These are phyloP conservation scores for Quillaja saponaria DNA, from an alignment of 306 rosid species.

Conservation along the genomic window DNA sequence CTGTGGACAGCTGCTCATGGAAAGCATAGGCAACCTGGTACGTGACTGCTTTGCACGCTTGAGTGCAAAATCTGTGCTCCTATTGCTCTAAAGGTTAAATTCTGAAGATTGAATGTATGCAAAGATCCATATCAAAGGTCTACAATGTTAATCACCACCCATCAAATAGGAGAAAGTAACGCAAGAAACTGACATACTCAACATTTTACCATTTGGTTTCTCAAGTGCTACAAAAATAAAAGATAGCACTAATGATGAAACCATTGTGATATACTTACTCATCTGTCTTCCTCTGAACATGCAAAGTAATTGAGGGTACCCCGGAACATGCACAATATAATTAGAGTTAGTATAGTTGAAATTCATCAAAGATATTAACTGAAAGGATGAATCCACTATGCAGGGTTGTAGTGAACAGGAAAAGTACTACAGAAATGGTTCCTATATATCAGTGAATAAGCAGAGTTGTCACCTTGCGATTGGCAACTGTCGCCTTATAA, in stretches of 20 bases:
- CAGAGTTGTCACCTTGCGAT: conserved; percentile 72
- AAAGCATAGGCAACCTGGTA: too few relatives aligned
- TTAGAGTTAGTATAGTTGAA: conserved; percentile 41
- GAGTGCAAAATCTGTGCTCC: too few relatives aligned
- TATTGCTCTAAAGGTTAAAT: too few relatives aligned
- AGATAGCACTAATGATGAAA: conserved; percentile 19
- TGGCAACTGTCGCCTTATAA: conserved; percentile 95
- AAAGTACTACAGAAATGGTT: conserved; percentile 4
- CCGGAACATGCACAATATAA: conserved; percentile 42
- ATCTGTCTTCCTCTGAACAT: conserved; percentile 84
- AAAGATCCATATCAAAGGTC: too few relatives aligned
- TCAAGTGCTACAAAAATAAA: neutral
- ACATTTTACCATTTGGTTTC: conserved; percentile 12
- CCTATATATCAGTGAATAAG: conserved; percentile 14
- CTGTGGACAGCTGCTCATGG: too few relatives aligned
- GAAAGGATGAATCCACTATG: conserved; percentile 11
- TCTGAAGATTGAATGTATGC: too few relatives aligned
- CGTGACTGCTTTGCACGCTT: too few relatives aligned
- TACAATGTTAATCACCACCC: conserved; percentile 5
- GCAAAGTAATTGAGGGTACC: conserved; percentile 32
- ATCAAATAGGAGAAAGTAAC: too few relatives aligned
- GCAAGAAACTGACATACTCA: neutral
- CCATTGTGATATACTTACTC: conserved; percentile 67
- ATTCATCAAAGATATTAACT: conserved; percentile 2
- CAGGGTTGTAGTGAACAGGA: conserved; percentile 13